Percentiles rank a stretch among this genome's conserved stretches.
Evolutionary conservation across 345 rosid genomes (phyloP).

Genomic region (Raphanus raphanistrum): DNA sequence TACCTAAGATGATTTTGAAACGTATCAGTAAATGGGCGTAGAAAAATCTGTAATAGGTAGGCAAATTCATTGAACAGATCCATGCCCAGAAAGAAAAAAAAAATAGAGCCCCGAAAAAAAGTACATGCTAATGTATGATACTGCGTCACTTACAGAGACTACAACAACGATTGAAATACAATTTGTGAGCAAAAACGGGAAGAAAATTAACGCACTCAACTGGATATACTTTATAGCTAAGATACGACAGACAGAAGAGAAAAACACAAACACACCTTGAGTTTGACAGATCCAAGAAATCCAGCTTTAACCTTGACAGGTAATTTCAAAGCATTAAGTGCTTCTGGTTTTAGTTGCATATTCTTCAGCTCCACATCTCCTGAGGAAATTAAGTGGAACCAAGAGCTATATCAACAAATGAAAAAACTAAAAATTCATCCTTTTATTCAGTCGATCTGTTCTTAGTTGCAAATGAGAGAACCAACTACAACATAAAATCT

Average conservation of each 20-base stretch:
- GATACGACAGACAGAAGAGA: background rate
- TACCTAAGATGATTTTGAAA: slow-evolving; percentile 54
- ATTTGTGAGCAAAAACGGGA: background rate
- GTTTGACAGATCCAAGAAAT: slow-evolving; percentile 96
- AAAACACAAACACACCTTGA: slow-evolving; percentile 64
- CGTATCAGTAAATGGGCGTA: slow-evolving; percentile 15
- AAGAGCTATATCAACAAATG: slow-evolving; percentile 5
- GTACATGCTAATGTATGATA: background rate
- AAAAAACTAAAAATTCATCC: background rate
- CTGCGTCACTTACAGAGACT: slow-evolving; percentile 4
- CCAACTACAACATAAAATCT: background rate
- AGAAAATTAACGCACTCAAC: background rate
- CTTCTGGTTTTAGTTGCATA: slow-evolving; percentile 99
- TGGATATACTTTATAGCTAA: background rate
- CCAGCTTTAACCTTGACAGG: slow-evolving; percentile 99
- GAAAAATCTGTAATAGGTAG: slow-evolving; percentile 10
- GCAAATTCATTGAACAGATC: background rate
- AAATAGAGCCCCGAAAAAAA: background rate
- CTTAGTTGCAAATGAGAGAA: too few relatives aligned
- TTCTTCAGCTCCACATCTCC: slow-evolving; percentile 95
- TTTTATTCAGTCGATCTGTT: slow-evolving; percentile 10
- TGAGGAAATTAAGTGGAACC: slow-evolving; percentile 31
- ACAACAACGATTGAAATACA: background rate
- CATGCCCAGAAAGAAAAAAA: background rate
- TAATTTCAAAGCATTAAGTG: slow-evolving; percentile 88